Conservation (phyloP, 306 rosid genomes). For the Casuarina glauca region DNA sequence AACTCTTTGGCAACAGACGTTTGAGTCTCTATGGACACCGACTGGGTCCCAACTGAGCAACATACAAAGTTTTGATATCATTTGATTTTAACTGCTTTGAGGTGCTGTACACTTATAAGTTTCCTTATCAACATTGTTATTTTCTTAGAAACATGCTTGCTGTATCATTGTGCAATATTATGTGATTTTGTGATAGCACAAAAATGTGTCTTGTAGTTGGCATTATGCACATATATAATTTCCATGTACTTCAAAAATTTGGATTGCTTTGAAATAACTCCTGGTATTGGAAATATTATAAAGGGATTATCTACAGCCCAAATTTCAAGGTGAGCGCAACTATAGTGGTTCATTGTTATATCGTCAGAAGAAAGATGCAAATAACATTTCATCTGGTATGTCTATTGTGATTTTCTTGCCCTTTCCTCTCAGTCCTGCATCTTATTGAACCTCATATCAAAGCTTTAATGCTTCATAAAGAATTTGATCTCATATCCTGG, state of each 20-base stretch:
- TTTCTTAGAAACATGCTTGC: not conserved
- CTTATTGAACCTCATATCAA: not conserved
- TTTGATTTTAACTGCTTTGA: not conserved
- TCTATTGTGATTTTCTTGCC: conserved; percentile 18
- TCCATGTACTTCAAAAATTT: conserved; percentile 18
- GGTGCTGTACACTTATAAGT: not conserved
- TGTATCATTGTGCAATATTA: not conserved
- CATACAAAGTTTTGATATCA: not conserved
- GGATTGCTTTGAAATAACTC: conserved; percentile 15
- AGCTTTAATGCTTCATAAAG: not conserved
- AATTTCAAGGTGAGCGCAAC: conserved; percentile 59
- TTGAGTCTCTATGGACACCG: not conserved
- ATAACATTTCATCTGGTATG: conserved; percentile 64
- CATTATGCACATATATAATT: not conserved
- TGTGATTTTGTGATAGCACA: not conserved
- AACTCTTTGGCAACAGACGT: not conserved
- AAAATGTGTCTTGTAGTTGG: not conserved
- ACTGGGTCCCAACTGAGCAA: not conserved
- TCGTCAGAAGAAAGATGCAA: conserved; percentile 72
- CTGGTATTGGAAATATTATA: conserved; percentile 25
- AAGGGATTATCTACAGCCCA: conserved; percentile 81
- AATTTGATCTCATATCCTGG: conserved; percentile 4
- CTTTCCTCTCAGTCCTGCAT: not conserved
- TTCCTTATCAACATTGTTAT: not conserved
- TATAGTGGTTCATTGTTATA: conserved; percentile 78